phyloP scores from a whole-genome alignment of 2,329 filamentous ascomycete species.

The Colletotrichum navitas region DNA sequence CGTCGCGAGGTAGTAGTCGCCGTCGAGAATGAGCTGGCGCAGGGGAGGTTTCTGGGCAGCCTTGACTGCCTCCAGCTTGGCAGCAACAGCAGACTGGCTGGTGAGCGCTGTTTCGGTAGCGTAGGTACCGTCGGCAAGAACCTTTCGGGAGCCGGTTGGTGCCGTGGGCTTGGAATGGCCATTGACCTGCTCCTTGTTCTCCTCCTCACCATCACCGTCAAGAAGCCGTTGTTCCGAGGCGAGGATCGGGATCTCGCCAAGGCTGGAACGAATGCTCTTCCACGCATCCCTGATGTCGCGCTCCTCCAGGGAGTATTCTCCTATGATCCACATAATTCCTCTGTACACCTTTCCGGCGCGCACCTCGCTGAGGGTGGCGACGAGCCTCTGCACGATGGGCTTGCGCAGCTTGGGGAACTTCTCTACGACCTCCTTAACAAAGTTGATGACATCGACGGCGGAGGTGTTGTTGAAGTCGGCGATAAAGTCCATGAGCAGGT shows the following conservation, averaged over 20 bases:
- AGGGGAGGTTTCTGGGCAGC: conserved; percentile 96
- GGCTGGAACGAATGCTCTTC: conserved; percentile 92
- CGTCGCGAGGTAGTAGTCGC: conserved; percentile 95
- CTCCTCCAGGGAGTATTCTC: conserved; percentile 95
- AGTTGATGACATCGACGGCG: conserved; percentile 96
- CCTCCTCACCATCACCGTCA: conserved; percentile 82
- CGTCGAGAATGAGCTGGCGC: conserved; percentile 93
- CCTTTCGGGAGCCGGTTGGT: conserved; percentile 87
- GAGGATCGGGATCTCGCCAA: conserved; percentile 97
- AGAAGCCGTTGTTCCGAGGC: conserved; percentile 93
- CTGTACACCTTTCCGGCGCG: conserved; percentile 97
- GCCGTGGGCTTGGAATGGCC: conserved; percentile 81
- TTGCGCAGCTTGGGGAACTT: conserved; percentile 92
- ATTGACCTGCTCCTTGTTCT: conserved; percentile 76
- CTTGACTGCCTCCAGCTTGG: conserved; percentile 95
- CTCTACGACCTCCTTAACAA: conserved; percentile 98
- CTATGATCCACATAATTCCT: conserved; percentile 96
- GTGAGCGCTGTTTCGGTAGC: conserved; percentile 97
- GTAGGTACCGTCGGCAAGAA: conserved; percentile 96
- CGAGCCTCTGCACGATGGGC: conserved; percentile 88
- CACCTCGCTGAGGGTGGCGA: conserved; percentile 92
- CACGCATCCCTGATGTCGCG: conserved; percentile 96
- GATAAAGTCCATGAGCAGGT: conserved; percentile 98
- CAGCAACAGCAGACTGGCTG: conserved; percentile 88
- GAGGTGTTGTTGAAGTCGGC: conserved; percentile 98